A percentile compares a stretch with the other conserved stretches of the same genome.
These are phyloP conservation scores for Hymenoscyphus infarciens DNA, from an alignment of 2,329 filamentous ascomycete genomes.

Conservation along the genomic window DNA sequence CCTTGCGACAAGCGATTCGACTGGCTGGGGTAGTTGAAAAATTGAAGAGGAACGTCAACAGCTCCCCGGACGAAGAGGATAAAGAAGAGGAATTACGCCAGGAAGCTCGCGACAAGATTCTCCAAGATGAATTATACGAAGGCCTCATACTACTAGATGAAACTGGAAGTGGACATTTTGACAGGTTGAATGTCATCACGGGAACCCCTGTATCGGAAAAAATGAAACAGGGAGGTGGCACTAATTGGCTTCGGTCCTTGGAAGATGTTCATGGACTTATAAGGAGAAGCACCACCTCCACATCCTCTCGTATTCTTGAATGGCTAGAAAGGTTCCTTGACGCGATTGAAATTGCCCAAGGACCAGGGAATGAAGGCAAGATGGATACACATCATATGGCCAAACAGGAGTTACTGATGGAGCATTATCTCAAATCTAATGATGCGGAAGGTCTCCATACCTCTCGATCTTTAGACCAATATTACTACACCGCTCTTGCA, in stretches of 20 bases:
- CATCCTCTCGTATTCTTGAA: background rate
- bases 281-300: background rate
- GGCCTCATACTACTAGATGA: background rate
- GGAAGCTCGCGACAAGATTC: background rate
- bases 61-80: background rate
- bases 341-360: background rate
- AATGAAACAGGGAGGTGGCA: background rate
- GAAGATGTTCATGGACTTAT: background rate
- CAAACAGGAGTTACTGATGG: background rate
- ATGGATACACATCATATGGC: background rate
- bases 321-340: background rate
- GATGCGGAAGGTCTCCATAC: background rate
- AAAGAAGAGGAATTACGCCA: background rate
- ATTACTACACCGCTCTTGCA: background rate
- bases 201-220: background rate
- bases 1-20: slow-evolving; percentile 1
- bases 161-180: background rate
- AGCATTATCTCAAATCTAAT: background rate
- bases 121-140: background rate
- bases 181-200: background rate
- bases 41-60: background rate
- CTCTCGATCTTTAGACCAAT: slow-evolving; percentile 1
- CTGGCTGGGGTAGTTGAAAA: background rate
- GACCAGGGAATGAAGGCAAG: background rate
- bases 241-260: background rate